A percentile compares a stretch with the other conserved stretches of the same genome.
These are phyloP conservation scores for Parietichytrium sp. DNA, from an alignment of 108 stramenopile genomes.

Conservation along the genomic window DNA sequence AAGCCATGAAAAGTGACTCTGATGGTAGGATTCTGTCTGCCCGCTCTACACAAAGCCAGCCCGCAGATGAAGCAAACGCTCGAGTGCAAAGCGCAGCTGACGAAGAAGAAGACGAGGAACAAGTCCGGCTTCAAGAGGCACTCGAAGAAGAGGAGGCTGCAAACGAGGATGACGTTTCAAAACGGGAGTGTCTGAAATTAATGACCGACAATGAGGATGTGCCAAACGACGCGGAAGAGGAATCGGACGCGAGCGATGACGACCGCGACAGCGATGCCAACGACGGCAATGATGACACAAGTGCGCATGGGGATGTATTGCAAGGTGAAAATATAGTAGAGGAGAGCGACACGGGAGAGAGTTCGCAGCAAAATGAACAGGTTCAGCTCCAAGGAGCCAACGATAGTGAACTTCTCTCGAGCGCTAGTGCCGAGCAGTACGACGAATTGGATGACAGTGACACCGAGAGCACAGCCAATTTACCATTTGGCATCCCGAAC, in stretches of 20 bases:
- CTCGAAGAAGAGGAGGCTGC: constrained; percentile 17
- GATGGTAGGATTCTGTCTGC: background rate
- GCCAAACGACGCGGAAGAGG: background rate
- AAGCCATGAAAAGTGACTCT: background rate
- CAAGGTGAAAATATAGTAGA: background rate
- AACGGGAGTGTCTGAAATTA: background rate
- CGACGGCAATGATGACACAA: background rate
- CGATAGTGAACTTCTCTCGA: too few species aligned
- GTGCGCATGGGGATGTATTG: background rate
- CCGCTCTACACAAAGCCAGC: background rate
- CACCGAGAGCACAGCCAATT: too few species aligned
- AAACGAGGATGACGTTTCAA: background rate
- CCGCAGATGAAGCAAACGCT: background rate
- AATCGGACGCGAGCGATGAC: background rate
- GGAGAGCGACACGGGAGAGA: background rate
- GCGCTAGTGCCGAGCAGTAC: too few species aligned
- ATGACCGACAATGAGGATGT: background rate
- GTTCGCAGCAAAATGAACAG: too few species aligned
- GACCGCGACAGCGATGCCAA: background rate
- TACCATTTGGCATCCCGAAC: too few species aligned
- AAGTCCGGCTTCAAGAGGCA: background rate
- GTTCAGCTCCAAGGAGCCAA: too few species aligned
- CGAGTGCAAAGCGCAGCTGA: background rate
- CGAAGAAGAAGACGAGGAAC: constrained; percentile 35
- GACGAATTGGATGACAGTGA: too few species aligned